These are phyloP conservation scores for Ustulina deusta DNA, from an alignment of 2,329 filamentous ascomycete species.

Conservation along the genomic window DNA sequence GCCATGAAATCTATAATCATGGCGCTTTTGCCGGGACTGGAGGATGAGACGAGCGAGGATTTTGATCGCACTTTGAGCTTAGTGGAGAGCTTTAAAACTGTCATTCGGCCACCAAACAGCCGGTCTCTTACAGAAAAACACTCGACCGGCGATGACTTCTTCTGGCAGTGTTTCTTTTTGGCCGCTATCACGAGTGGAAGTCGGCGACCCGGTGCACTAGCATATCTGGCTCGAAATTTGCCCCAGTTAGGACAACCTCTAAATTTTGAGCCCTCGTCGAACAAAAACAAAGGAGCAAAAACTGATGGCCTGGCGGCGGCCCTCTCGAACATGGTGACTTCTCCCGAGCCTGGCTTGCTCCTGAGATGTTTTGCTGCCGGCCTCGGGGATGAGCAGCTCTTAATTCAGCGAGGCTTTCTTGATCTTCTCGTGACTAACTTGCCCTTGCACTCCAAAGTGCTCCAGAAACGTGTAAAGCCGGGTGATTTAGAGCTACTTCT, in stretches of 20 bases:
- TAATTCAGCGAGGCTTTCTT: constrained; percentile 94
- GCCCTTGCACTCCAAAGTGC: constrained; percentile 82
- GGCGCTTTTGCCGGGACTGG: constrained; percentile 88
- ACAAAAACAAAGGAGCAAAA: constrained; percentile 50
- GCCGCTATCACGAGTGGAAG: constrained; percentile 91
- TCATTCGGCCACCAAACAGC: constrained; percentile 68
- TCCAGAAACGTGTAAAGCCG: constrained; percentile 79
- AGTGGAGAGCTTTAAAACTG: constrained; percentile 79
- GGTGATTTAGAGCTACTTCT: constrained; percentile 86
- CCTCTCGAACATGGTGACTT: constrained; percentile 75
- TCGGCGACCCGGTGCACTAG: constrained; percentile 85
- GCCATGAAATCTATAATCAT: constrained; percentile 92
- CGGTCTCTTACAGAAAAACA: constrained; percentile 64
- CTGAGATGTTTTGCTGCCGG: constrained; percentile 93
- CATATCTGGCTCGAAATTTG: constrained; percentile 83
- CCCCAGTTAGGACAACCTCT: constrained; percentile 72
- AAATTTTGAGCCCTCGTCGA: constrained; percentile 51
- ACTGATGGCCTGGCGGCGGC: constrained; percentile 64
- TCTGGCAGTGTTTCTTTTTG: constrained; percentile 98
- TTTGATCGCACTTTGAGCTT: constrained; percentile 89
- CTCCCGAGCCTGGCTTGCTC: constrained; percentile 90
- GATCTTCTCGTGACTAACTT: constrained; percentile 92
- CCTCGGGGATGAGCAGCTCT: constrained; percentile 84
- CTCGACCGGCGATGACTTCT: constrained; percentile 81
- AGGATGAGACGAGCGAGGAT: constrained; percentile 97